Conservation (phyloP, 257 asterid genomes). For the Solanum pennellii region DNA sequence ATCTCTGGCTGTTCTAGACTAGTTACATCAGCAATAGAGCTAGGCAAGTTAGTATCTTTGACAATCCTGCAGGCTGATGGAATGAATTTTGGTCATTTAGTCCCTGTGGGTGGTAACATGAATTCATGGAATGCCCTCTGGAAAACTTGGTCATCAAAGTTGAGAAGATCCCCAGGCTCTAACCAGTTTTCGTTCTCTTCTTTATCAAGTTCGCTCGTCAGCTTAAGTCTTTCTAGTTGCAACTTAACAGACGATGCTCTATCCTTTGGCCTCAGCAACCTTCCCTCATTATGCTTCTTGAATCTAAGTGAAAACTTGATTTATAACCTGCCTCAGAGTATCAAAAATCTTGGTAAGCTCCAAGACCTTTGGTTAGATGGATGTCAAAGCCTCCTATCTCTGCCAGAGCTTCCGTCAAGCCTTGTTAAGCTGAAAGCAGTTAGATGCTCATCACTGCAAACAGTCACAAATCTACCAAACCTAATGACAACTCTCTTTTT, state of each 20-base stretch:
- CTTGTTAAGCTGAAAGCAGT: background rate
- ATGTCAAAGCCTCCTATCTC: background rate
- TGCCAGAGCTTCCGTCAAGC: constrained; percentile 6
- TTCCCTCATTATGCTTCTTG: background rate
- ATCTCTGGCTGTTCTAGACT: constrained; percentile 6
- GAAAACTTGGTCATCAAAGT: background rate
- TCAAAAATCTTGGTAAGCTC: background rate
- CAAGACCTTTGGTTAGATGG: constrained; percentile 2
- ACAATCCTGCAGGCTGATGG: background rate
- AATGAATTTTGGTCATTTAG: background rate
- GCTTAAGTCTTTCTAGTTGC: constrained; percentile 6
- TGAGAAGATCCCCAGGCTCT: background rate
- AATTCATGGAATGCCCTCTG: background rate
- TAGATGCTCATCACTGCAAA: constrained; percentile 1
- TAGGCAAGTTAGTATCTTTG: constrained; percentile 1
- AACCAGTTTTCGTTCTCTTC: background rate
- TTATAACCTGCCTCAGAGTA: background rate
- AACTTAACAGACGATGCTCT: background rate
- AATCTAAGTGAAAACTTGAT: constrained; percentile 4
- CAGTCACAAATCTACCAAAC: constrained; percentile 6
- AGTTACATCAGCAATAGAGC: background rate
- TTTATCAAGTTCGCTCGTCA: constrained; percentile 1
- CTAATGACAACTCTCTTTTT: constrained; percentile 1
- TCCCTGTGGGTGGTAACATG: background rate
- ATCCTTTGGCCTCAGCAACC: background rate